Percentiles rank a stretch among this genome's conserved stretches.
These are phyloP conservation scores for Coffea eugenioides DNA, from an alignment of 257 asterid genomes.

Conservation along the genomic window DNA sequence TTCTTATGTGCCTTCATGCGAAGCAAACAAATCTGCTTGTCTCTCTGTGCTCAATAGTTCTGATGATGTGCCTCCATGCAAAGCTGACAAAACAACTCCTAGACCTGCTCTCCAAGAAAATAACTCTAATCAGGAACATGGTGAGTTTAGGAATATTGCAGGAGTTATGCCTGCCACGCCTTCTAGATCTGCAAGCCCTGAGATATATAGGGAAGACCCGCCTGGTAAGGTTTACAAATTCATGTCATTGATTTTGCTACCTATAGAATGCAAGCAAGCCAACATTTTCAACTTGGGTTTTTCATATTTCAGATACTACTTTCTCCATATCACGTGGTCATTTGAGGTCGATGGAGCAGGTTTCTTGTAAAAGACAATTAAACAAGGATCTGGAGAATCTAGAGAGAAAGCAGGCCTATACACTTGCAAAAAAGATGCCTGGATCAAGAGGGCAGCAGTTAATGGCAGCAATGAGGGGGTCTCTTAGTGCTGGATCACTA, in stretches of 20 bases:
- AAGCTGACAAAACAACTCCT: constrained; percentile 29
- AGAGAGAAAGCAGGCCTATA: constrained; percentile 53
- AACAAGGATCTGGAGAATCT: constrained; percentile 54
- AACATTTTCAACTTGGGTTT: constrained; percentile 7
- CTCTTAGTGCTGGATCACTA: constrained; percentile 37
- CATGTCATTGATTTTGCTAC: background rate
- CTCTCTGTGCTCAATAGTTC: constrained; percentile 13
- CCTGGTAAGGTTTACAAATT: constrained; percentile 42
- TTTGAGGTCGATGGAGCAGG: constrained; percentile 25
- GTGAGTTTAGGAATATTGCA: constrained; percentile 10
- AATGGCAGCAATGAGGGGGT: constrained; percentile 49
- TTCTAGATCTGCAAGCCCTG: constrained; percentile 72
- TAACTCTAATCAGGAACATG: constrained; percentile 18
- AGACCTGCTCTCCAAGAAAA: constrained; percentile 32
- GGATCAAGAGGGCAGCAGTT: constrained; percentile 60
- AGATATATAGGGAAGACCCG: constrained; percentile 63
- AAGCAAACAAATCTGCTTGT: constrained; percentile 28
- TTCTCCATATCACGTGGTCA: constrained; percentile 40
- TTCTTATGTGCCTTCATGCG: constrained; percentile 11
- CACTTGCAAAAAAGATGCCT: constrained; percentile 43
- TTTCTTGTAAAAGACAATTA: constrained; percentile 62
- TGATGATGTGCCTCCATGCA: constrained; percentile 15
- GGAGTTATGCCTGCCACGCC: constrained; percentile 26
- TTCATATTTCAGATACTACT: constrained; percentile 35
- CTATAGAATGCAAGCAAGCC: background rate